Conservation (phyloP, 2,329 filamentous ascomycete species). For the Penicillium sp. region DNA sequence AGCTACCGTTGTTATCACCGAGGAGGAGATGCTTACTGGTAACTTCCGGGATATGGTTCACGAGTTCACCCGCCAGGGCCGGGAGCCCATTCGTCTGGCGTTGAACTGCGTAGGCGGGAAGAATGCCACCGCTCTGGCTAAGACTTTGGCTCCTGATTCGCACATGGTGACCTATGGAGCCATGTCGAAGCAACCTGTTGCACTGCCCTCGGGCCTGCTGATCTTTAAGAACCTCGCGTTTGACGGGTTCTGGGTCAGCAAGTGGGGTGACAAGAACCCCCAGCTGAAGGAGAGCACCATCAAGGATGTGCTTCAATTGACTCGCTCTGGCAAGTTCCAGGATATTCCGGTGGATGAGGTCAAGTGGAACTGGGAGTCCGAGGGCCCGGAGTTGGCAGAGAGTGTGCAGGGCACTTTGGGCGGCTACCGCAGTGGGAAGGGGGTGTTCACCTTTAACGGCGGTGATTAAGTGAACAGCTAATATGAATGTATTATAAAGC, state of each 20-base stretch:
- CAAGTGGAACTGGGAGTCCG: constrained; percentile 78
- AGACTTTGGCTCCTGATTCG: constrained; percentile 66
- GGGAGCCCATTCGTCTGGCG: constrained; percentile 71
- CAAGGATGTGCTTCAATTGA: constrained; percentile 77
- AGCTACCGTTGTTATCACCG: constrained; percentile 63
- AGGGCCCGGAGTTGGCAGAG: constrained; percentile 64
- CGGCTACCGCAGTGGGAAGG: constrained; percentile 84
- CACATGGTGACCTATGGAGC: constrained; percentile 92
- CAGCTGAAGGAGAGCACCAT: constrained; percentile 75
- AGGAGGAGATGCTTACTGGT: constrained; percentile 54
- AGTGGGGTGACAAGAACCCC: constrained; percentile 76
- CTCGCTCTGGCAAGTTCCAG: constrained; percentile 72
- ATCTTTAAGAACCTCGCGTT: constrained; percentile 94
- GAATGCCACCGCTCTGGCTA: constrained; percentile 74
- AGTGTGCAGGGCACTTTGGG: constrained; percentile 80
- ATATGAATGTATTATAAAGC: constrained; percentile 1
- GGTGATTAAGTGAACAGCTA: constrained; percentile 28
- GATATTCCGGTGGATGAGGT: constrained; percentile 82
- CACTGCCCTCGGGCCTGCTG: constrained; percentile 75
- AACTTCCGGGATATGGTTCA: constrained; percentile 53
- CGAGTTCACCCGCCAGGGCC: constrained; percentile 70
- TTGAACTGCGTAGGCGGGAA: constrained; percentile 95
- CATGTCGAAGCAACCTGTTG: constrained; percentile 86
- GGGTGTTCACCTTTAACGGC: constrained; percentile 76
- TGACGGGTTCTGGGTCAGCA: constrained; percentile 91